Evolutionary conservation across 2,329 filamentous ascomycete genomes (phyloP), one percentile per base, ranked within the genome.

Genomic region (Penicillium fuscoglaucum): DNA sequence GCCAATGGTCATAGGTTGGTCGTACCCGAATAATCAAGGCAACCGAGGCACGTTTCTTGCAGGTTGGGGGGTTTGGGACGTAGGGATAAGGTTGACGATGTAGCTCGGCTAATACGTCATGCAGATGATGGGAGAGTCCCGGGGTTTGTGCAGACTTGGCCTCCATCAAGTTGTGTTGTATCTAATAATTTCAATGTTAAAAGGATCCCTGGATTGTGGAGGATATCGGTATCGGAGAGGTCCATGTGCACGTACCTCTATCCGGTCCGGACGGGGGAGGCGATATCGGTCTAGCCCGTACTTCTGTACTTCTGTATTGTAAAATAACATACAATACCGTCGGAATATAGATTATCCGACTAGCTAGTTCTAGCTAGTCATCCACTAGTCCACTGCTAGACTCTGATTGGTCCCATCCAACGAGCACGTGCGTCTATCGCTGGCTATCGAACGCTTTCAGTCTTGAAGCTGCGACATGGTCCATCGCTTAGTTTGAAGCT

Each of bases 11-110:
- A 68, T 83, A 84, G 17, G 80, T 78, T 17, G 86, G 85, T 52
- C 85, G 82, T 28, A 89, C 78, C 61, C 87, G 84, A 48, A 90
- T 75, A 48, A 89, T 83, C 48, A 88, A 73, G 24, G 87, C 86
- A 41, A 89, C 86, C 3, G 85, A 87, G n/a, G 87, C 87, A 60
- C 87, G 80, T 68, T 84, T 84, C 59, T 80, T 81, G 64, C 81
- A 79, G 35, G 72, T 70, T 21, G 80, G 78, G 6, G 78, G 78
- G 59, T 79, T 79, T 28, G 76, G 71, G 4, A 80, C 74, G 59
- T 76, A 68, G n/a, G 77, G 76, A 61, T 75, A 79, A 19, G 75
- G 74, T 35, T 71, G 63, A 33, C 71, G 66, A 55, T 74, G 62
- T 24, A 77, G 66, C 50, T 73, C 69, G 15, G 63, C 51, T 43